phyloP scores from a whole-genome alignment of 2,329 filamentous ascomycete species.

The Trichothecium roseum region DNA sequence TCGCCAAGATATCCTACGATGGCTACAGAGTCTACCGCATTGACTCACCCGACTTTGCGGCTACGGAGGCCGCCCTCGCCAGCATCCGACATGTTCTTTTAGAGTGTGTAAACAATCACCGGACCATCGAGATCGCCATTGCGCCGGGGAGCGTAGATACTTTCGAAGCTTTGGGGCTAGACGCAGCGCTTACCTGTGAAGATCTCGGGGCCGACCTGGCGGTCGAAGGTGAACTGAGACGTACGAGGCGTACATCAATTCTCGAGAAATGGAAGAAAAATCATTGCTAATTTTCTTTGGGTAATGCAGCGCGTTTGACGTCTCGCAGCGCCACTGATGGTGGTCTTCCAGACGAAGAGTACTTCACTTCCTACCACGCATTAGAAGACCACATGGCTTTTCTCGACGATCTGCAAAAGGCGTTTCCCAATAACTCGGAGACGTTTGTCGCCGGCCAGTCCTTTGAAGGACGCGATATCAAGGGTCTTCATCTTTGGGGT shows the following conservation, averaged over 20 bases:
- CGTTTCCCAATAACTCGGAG: conserved; percentile 33
- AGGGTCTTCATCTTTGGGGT: conserved; percentile 49
- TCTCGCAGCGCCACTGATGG: too few relatives aligned
- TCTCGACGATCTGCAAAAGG: conserved; percentile 29
- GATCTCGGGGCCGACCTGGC: conserved; percentile 15
- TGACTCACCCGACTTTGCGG: conserved; percentile 8
- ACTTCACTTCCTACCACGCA: conserved; percentile 40
- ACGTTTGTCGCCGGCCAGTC: conserved; percentile 38
- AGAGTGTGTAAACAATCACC: conserved; percentile 12
- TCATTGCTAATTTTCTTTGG: too few relatives aligned
- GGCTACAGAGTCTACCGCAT: conserved; percentile 16
- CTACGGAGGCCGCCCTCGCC: conserved; percentile 8
- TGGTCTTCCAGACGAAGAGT: conserved; percentile 4
- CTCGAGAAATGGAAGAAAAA: too few relatives aligned
- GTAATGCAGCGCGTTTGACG: too few relatives aligned
- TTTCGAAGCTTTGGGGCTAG: conserved; percentile 13
- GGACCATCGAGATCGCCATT: conserved; percentile 14
- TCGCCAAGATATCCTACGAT: conserved; percentile 11
- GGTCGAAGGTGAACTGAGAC: conserved; percentile 10
- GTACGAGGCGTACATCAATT: conserved; percentile 1
- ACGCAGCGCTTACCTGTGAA: conserved; percentile 10
- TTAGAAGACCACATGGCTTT: conserved; percentile 40
- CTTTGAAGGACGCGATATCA: conserved; percentile 41
- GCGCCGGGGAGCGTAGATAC: conserved; percentile 11
- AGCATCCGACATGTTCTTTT: conserved; percentile 12